Evolutionary conservation across 352 stramenopile genomes (phyloP), one percentile per base, ranked within the genome.

Genomic region (Phytophthora chlamydospora): DNA sequence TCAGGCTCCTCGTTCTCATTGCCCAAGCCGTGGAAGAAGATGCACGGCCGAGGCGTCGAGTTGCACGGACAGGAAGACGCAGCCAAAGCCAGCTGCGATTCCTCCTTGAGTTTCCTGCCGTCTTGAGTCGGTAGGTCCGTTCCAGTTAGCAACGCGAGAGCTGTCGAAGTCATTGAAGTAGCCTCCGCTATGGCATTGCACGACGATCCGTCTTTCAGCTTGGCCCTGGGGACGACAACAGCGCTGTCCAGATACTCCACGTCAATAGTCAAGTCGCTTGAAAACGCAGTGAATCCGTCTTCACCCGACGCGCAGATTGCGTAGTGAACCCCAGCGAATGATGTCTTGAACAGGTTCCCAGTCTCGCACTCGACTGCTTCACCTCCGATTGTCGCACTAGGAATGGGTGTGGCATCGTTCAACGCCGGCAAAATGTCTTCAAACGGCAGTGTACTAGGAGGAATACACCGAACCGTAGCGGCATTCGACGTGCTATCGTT

Each of bases 201-300:
- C 5, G 54, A 44, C 7, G 47, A 40, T 45, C 47, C 41, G 32
- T 53, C 45, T 29, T n/a, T 44, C 16, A 69, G 17, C 6, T 49
- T 35, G 4, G 48, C 24, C 3, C 24, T 17, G 4, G 54, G 29
- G 21, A 69, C 56, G 21, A 8, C 39, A 13, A 55, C 54, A 3
- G 45, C 56, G 4, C 11, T 24, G 6, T 65, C 27, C 10, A 61
- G 41, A 47, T 68, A 77, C 12, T 50, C 52, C 31, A 75, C 66
- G 29, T 71, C 54, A 17, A 80, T 73, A 24, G 64, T 58, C 9
- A 76, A 34, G 24, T 80, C 69, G 2, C 68, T 62, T 0, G 56
- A 52, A 34, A 61, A 62, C 6, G 71, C 58, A 33, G 59, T 62
- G 38, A 80, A 78, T 3, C 61, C 59, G 21, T 58, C 45, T 2